Evolutionary conservation across 192 early-diverging fungal genomes (phyloP), one percentile per base, ranked within the genome.

Genomic region (Entomortierella chlamydospora): DNA sequence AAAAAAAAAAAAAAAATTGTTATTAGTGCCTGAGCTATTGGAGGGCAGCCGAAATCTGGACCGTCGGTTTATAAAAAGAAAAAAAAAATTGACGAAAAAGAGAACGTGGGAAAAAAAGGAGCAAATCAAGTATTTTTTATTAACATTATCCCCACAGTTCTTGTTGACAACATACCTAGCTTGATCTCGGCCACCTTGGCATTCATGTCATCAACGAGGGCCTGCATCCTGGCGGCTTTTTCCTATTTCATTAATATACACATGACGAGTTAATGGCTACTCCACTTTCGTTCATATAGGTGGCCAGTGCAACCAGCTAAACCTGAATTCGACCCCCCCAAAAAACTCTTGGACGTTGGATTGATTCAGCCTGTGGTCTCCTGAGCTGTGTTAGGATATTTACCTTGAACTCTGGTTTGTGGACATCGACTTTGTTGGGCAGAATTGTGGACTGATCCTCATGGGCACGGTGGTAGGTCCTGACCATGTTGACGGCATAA

Each of bases 351-450:
- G 15, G 17, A 4, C 4, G 15, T 30, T 29, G 52, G 8, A 54
- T 10, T 54, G 4, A 54, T 25, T 28, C 26, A 29, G n/a, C 26
- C 3, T 5, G 28, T 26, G 23, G 10, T 54, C 7, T 54, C 7
- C 6, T 13, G 26, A 29, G 26, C 5, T 54, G 10, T 26, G 10
- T 26, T 26, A 29, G 9, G 5, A 41, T 30, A 4, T 50, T 62
- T 83, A 93, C 94, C 87, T 93, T 90, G 87, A 95, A 95, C 42
- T 85, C 83, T 41, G 87, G 87, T 28, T 88, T 88, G 29, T 88
- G 80, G 22, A 84, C 87, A 66, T 94, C 92, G 43, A 95, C 81
- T 28, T 86, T 88, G 83, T 90, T 91, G 56, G 90, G 88, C 41
- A 95, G 81, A 47, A 93, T 83, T 31, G 83, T 87, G 42, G 86